Evolutionary conservation across 306 rosid genomes (phyloP).

Genomic region (Geum urbanum): DNA sequence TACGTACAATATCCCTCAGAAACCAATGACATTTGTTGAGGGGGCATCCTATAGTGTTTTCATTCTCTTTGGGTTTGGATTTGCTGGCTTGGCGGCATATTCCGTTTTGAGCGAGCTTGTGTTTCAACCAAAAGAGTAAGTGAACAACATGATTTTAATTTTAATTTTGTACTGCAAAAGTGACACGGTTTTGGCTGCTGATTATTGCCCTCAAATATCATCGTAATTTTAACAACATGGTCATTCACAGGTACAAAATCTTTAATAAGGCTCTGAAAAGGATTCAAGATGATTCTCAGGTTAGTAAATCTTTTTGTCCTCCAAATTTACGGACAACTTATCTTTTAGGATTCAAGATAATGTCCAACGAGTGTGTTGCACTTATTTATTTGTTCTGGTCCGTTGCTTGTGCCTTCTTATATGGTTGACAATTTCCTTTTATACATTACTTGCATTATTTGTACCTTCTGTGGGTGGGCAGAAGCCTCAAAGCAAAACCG

Average conservation of each 20-base stretch:
- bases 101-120: constrained; percentile 94
- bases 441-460: constrained; percentile 2
- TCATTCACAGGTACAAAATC: constrained; percentile 63
- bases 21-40: constrained; percentile 76
- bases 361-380: background rate
- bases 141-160: constrained; percentile 9
- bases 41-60: constrained; percentile 79
- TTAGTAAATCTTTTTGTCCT: constrained; percentile 18
- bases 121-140: constrained; percentile 91
- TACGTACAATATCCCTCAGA: constrained; percentile 88
- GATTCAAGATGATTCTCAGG: constrained; percentile 85
- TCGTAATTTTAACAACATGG: constrained; percentile 8
- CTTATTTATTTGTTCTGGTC: background rate
- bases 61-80: constrained; percentile 81
- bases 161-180: background rate
- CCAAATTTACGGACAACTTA: background rate
- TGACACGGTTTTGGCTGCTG: constrained; percentile 8
- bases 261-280: constrained; percentile 79
- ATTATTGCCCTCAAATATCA: constrained; percentile 8
- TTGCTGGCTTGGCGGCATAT: constrained; percentile 83
- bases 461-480: background rate
- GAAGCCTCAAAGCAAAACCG: background rate
- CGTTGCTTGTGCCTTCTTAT: background rate
- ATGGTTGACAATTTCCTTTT: background rate
- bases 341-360: background rate